Percentiles rank a stretch among this genome's conserved stretches.
These are phyloP conservation scores for Dentipellis sp. DNA, from an alignment of 768 basidiomycete species.

Conservation along the genomic window DNA sequence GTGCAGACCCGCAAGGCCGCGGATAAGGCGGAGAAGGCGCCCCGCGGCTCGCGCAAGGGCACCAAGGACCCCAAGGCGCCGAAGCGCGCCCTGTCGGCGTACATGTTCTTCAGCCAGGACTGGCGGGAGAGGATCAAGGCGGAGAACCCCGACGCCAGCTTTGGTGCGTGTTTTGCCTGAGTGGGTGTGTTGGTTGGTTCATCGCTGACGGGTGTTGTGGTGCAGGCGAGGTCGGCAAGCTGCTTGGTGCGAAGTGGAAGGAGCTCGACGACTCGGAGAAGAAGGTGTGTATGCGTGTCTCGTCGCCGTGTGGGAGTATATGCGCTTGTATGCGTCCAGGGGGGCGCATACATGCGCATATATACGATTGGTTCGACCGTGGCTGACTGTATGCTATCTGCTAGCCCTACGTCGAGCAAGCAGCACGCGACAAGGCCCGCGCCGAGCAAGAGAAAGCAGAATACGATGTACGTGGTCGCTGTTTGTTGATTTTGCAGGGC, in stretches of 20 bases:
- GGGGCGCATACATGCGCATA: constrained; percentile 2
- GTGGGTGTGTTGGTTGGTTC: constrained; percentile 5
- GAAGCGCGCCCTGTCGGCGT: constrained; percentile 90
- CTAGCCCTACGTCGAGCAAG: constrained; percentile 84
- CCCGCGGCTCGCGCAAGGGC: constrained; percentile 31
- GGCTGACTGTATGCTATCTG: constrained; percentile 2
- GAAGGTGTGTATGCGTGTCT: constrained; percentile 44
- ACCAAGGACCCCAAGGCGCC: constrained; percentile 82
- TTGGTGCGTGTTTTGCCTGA: constrained; percentile 43
- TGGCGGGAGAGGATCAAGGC: constrained; percentile 92
- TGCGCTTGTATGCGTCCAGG: background rate
- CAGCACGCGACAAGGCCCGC: constrained; percentile 78
- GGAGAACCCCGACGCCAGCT: constrained; percentile 91
- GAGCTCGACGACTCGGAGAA: constrained; percentile 87
- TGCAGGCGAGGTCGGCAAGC: constrained; percentile 85
- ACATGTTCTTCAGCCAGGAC: constrained; percentile 98
- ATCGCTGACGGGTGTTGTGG: constrained; percentile 3
- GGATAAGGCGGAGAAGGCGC: constrained; percentile 57
- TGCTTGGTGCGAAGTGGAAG: constrained; percentile 97
- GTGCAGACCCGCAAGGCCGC: constrained; percentile 60
- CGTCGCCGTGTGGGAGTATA: background rate
- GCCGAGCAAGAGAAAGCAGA: constrained; percentile 72
- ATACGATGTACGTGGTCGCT: constrained; percentile 24
- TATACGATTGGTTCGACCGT: background rate
- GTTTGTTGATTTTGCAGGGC: background rate